Percentiles rank a stretch among this genome's conserved stretches.
phyloP scores from a whole-genome alignment of 768 basidiomycete species.

The Suillus hirtellus region DNA sequence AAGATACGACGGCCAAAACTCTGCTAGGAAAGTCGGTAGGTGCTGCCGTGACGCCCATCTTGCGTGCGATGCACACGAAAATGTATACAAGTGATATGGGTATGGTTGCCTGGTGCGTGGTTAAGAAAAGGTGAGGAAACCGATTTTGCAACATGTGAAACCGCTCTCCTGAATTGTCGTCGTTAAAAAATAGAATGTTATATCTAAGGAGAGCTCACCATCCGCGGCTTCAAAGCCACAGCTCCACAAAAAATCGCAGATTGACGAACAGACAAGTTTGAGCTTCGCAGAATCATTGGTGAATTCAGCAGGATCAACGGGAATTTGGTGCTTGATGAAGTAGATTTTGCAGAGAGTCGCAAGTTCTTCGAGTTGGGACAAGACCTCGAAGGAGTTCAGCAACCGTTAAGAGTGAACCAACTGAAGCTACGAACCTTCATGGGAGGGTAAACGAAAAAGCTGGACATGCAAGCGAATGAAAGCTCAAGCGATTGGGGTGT shows the following conservation, averaged over 20 bases:
- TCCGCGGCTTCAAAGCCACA: conserved; percentile 47
- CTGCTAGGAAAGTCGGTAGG: conserved; percentile 58
- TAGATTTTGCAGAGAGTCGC: conserved; percentile 40
- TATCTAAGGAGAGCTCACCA: conserved; percentile 32
- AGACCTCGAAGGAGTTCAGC: conserved; percentile 36
- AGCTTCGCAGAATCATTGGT: conserved; percentile 33
- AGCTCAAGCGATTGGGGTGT: conserved; percentile 39
- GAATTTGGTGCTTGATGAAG: conserved; percentile 31
- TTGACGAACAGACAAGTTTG: conserved; percentile 37
- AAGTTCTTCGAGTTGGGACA: conserved; percentile 40
- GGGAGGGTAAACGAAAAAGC: conserved; percentile 49
- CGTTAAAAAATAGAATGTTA: conserved; percentile 5
- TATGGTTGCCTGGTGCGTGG: conserved; percentile 47
- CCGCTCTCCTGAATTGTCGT: conserved; percentile 28
- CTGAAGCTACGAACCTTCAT: conserved; percentile 37
- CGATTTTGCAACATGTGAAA: conserved; percentile 51
- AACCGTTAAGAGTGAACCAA: not conserved
- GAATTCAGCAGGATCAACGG: conserved; percentile 31
- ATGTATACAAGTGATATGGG: conserved; percentile 62
- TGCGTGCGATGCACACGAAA: conserved; percentile 53
- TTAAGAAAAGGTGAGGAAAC: conserved; percentile 61
- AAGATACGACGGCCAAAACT: conserved; percentile 53
- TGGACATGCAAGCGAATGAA: conserved; percentile 50
- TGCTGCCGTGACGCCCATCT: conserved; percentile 50
- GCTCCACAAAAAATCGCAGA: conserved; percentile 53